Base-by-base conservation (phyloP, 176 grass and related monocot species). In the Hyparrhenia diplandra region DNA sequence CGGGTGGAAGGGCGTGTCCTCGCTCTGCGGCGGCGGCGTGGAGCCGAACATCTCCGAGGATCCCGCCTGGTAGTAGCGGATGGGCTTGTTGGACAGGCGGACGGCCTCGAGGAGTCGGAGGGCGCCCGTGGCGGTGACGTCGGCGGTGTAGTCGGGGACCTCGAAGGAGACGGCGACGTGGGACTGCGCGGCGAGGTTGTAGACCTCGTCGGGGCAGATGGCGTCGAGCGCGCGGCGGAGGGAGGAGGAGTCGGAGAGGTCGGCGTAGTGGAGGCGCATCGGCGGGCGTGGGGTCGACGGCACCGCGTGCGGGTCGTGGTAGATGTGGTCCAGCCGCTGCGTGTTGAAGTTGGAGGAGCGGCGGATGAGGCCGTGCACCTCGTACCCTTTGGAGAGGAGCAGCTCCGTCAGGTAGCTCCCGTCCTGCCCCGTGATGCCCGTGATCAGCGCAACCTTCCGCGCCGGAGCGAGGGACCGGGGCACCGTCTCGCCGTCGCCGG, bases 271-370 rank as follows among this genome's bases (percentile, higher is more conserved):
- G 47, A 98, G 88, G 47, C 88, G 91, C 90, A 98, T 86, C 70
- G 84, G 96, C 5, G 96, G 92, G 55, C 90, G 87, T 10, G 71
- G 54, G 0, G 80, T n/a, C 14, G 78, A 89, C 39, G 90, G 83
- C 13, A 80, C 51, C 23, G 89, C 88, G 86, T 98, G 96, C 29
- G 95, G 96, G 73, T 98, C 96, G 79, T 95, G 90, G 85, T 98
- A 98, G 82, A 98, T 75, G 84, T 98, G 96, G 2, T 98, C 92
- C 2, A 98, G 90, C 6, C 92, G 69, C 72, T 88, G 86, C 17
- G 92, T 98, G 86, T 98, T 98, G 86, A 98, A 98, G 89, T 98
- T 98, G 88, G 96, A 95, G 75, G 90, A 98, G 70, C 96, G 92
- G 16, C 96, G 92, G 67, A 98, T 98, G 75, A 98, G 86, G 61